Evolutionary conservation across 2,329 filamentous ascomycete species (phyloP).

Genomic region (Verticillium albo-atrum): DNA sequence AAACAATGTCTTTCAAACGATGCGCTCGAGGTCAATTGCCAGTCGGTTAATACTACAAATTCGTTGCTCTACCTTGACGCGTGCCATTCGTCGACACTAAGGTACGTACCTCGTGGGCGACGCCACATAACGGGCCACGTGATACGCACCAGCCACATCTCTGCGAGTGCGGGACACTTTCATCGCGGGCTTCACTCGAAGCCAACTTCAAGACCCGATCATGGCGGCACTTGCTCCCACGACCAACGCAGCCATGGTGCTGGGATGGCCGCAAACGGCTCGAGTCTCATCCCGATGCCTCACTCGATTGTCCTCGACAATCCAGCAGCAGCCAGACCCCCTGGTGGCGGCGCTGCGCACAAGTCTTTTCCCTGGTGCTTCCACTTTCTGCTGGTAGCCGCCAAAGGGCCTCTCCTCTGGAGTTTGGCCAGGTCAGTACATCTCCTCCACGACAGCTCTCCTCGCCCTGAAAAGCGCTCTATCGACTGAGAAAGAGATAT

Average conservation of each 20-base stretch:
- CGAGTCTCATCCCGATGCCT: not conserved
- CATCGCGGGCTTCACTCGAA: not conserved
- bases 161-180: not conserved
- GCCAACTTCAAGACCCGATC: not conserved
- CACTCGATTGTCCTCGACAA: not conserved
- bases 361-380: not conserved
- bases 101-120: no score
- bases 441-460: not conserved
- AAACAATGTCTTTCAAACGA: no score
- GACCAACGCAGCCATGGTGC: not conserved
- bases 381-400: constrained; percentile 9
- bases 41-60: no score
- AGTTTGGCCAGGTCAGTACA: constrained; percentile 11
- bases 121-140: not conserved
- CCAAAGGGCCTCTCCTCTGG: constrained; percentile 7
- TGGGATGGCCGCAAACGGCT: not conserved
- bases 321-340: not conserved
- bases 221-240: not conserved
- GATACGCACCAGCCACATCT: not conserved
- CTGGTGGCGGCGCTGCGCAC: not conserved
- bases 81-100: no score
- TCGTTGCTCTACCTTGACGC: no score
- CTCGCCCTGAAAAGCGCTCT: not conserved
- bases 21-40: no score
- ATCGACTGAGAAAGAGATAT: not conserved